phyloP scores from a whole-genome alignment of 768 basidiomycete genomes.

The Mrakia blollopis region DNA sequence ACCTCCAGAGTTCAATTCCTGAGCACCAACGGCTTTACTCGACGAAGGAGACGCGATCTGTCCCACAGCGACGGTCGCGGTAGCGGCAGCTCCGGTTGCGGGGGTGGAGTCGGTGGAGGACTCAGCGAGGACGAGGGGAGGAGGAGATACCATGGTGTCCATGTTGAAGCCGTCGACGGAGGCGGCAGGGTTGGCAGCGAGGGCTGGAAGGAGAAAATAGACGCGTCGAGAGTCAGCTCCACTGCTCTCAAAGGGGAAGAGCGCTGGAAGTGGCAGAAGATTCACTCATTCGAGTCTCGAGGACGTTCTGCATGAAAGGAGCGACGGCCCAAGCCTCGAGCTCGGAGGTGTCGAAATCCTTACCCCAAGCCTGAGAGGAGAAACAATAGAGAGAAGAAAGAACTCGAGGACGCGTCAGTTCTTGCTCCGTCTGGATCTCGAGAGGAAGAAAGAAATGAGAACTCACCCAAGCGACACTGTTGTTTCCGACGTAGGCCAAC shows the following conservation, averaged over 20 bases:
- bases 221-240: not conserved
- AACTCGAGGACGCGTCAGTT: slow-evolving; percentile 5
- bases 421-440: not conserved
- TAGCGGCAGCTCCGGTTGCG: not conserved
- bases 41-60: not conserved
- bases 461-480: slow-evolving; percentile 7
- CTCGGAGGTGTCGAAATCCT: not conserved
- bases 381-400: too few species aligned
- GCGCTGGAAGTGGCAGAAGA: not conserved
- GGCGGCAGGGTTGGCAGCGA: slow-evolving; percentile 6
- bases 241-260: not conserved
- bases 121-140: not conserved
- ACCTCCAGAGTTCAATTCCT: not conserved
- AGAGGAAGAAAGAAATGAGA: not conserved
- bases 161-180: slow-evolving; percentile 14
- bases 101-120: not conserved
- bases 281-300: slow-evolving; percentile 17
- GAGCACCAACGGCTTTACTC: not conserved
- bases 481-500: slow-evolving; percentile 10
- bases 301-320: slow-evolving; percentile 16
- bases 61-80: not conserved
- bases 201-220: not conserved
- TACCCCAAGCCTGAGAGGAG: not conserved
- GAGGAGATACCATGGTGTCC: slow-evolving; percentile 10
- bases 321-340: slow-evolving; percentile 3